phyloP scores from a whole-genome alignment of 2,329 filamentous ascomycete genomes.

The Zasmidium cellare region DNA sequence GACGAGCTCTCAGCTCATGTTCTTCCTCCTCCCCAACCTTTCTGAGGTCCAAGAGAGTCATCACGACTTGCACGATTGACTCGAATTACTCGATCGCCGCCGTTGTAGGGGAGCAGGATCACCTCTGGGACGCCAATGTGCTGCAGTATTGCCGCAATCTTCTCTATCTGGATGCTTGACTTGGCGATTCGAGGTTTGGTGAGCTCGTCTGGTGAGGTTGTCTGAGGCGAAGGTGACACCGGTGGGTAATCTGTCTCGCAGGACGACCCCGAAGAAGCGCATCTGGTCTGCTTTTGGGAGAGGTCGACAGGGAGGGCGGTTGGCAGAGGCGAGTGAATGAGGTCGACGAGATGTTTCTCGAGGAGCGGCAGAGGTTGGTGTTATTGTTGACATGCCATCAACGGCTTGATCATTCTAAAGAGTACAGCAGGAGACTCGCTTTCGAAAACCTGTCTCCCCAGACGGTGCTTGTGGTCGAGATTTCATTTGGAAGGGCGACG shows the following conservation, averaged over 20 bases:
- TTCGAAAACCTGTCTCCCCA: no score
- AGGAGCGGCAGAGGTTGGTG: conserved; percentile 28
- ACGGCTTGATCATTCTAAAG: conserved; percentile 9
- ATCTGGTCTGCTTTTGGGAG: conserved; percentile 75
- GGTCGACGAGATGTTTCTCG: conserved; percentile 38
- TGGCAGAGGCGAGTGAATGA: conserved; percentile 43
- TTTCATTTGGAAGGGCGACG: no score
- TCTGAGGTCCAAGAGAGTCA: conserved; percentile 67
- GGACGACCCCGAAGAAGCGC: conserved; percentile 79
- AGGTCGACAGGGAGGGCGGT: conserved; percentile 49
- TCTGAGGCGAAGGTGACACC: conserved; percentile 83
- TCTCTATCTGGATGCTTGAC: conserved; percentile 71
- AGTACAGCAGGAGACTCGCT: no score
- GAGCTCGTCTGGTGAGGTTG: conserved; percentile 58
- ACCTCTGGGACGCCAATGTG: conserved; percentile 70
- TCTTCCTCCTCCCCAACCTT: conserved; percentile 79
- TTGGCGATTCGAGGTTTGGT: conserved; percentile 77
- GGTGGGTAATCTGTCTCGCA: conserved; percentile 66
- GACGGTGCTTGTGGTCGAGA: no score
- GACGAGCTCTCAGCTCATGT: conserved; percentile 51
- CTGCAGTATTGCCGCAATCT: conserved; percentile 68
- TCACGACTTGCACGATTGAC: conserved; percentile 66
- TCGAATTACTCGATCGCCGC: conserved; percentile 72
- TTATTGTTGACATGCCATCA: conserved; percentile 22
- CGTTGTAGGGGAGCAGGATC: conserved; percentile 72